A percentile compares a stretch with the other conserved stretches of the same genome.
These are phyloP conservation scores for Cadophora sp. DNA, from an alignment of 2,329 filamentous ascomycete genomes.

Conservation along the genomic window DNA sequence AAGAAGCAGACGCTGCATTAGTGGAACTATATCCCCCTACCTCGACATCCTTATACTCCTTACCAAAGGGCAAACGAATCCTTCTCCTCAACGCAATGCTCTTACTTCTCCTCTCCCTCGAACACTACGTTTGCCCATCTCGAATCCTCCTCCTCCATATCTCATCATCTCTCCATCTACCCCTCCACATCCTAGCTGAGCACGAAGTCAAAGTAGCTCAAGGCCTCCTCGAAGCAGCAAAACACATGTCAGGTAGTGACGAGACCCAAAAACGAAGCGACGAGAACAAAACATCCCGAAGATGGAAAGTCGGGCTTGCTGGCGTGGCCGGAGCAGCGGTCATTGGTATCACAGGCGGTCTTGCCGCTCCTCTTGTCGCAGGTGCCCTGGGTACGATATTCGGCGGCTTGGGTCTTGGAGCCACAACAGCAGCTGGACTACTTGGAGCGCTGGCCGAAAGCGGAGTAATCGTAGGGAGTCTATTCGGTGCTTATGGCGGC, in stretches of 20 bases:
- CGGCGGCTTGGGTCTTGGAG: slow-evolving; percentile 76
- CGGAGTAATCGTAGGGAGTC: slow-evolving; percentile 77
- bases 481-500: slow-evolving; percentile 92
- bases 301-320: slow-evolving; percentile 91
- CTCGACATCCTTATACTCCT: slow-evolving; percentile 64
- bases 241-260: slow-evolving; percentile 70
- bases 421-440: slow-evolving; percentile 77
- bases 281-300: slow-evolving; percentile 71
- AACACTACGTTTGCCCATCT: slow-evolving; percentile 78
- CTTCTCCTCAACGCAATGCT: slow-evolving; percentile 76
- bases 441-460: slow-evolving; percentile 83
- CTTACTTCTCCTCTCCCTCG: slow-evolving; percentile 75
- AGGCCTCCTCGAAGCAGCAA: slow-evolving; percentile 77
- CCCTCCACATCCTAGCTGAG: slow-evolving; percentile 66
- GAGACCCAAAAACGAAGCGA: slow-evolving; percentile 78
- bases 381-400: slow-evolving; percentile 82
- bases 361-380: slow-evolving; percentile 78
- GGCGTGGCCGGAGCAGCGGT: slow-evolving; percentile 85
- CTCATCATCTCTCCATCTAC: slow-evolving; percentile 73
- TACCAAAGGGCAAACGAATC: slow-evolving; percentile 66
- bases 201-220: slow-evolving; percentile 79
- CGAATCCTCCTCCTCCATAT: slow-evolving; percentile 74
- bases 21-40: slow-evolving; percentile 62
- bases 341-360: slow-evolving; percentile 74
- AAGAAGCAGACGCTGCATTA: slow-evolving; percentile 57